Base-by-base conservation (phyloP, 1,139 yeast genomes). In the Scheffersomyces quercinus region DNA sequence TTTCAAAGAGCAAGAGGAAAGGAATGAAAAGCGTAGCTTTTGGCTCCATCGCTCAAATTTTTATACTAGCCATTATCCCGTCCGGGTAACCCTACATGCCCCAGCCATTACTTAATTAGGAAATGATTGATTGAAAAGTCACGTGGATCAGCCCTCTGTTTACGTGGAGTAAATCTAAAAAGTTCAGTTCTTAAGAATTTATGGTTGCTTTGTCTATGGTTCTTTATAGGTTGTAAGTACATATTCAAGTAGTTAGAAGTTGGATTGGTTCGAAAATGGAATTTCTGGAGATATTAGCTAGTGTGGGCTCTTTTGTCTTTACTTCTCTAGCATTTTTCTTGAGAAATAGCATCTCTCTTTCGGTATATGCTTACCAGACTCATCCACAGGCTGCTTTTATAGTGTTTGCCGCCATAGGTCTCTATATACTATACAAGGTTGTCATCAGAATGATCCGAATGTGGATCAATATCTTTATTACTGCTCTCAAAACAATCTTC, bases 311-410 rank as follows among this genome's bases (percentile, higher is more conserved):
- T 15, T 20, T 45, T 7, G 34, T 47, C 13, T 44, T 60, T 4
- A 45, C 54, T 2, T 29, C 50, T 2, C n/a, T 55, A 7, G 57
- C 55, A 38, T 47, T 54, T 29, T 36, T 48, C 2, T 40, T 55
- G 7, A 50, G 53, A 24, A 52, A 57, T 37, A 29, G 49, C 3
- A 43, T 64, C 20, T 40, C 49, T 26, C 35, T 58, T 6, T 36
- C 56, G 13, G 49, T 52, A 5, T 52, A 47, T 36, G 43, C 55
- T 10, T 53, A 62, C 43, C 47, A 49, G 5, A 48, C 45, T 12
- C 66, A 56, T 44, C 73, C 73, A n/a, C 59, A 59, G 15, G 49
- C 52, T 7, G 58, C 70, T 15, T 47, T 56, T 24, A 40, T 53
- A 4, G 39, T 60, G 2, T 36, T 64, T 33, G 37, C 53, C n/a